Percentiles rank a stretch among this genome's conserved stretches.
Conservation (phyloP, 163 green algal genomes). For the Trebouxiophyceae sp. region DNA sequence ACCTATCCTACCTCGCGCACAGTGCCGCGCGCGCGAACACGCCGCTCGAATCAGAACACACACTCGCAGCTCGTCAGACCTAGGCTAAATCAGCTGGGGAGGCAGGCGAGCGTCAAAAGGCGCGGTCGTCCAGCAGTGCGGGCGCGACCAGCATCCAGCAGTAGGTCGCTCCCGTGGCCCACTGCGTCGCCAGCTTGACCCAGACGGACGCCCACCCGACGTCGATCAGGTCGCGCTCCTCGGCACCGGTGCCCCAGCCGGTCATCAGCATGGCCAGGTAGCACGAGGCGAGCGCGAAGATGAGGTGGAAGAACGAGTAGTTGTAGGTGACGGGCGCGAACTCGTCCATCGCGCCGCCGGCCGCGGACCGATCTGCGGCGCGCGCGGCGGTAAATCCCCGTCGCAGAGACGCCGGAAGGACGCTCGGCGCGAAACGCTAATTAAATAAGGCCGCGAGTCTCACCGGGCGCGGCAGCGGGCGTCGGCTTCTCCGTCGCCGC, state of each 20-base stretch:
- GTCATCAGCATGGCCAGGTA: constrained; percentile 99
- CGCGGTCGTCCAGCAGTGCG: constrained; percentile 77
- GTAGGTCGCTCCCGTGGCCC: constrained; percentile 78
- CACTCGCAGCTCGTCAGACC: no score
- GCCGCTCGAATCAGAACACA: no score
- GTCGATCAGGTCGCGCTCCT: constrained; percentile 77
- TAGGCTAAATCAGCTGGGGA: no score
- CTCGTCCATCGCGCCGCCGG: constrained; percentile 20
- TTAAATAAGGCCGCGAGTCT: no score
- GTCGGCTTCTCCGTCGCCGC: no score
- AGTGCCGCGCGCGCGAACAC: no score
- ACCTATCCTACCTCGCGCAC: no score
- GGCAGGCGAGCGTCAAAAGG: constrained; percentile 50
- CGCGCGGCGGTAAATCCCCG: not conserved
- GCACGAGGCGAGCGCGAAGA: constrained; percentile 93
- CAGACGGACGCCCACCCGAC: constrained; percentile 92
- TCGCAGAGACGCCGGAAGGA: not conserved
- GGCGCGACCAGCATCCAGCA: constrained; percentile 90
- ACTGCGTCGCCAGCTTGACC: constrained; percentile 83
- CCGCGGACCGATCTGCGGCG: not conserved
- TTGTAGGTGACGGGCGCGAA: constrained; percentile 84
- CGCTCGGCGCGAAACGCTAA: no score
- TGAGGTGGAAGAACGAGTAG: constrained; percentile 97
- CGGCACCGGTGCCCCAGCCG: constrained; percentile 36
- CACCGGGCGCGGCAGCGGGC: no score